A percentile compares a stretch with the other conserved stretches of the same genome.
These are phyloP conservation scores for slime mould (Dictyostelium discoideum) DNA, from an alignment of 78 protist genomes.

Conservation along the genomic window DNA sequence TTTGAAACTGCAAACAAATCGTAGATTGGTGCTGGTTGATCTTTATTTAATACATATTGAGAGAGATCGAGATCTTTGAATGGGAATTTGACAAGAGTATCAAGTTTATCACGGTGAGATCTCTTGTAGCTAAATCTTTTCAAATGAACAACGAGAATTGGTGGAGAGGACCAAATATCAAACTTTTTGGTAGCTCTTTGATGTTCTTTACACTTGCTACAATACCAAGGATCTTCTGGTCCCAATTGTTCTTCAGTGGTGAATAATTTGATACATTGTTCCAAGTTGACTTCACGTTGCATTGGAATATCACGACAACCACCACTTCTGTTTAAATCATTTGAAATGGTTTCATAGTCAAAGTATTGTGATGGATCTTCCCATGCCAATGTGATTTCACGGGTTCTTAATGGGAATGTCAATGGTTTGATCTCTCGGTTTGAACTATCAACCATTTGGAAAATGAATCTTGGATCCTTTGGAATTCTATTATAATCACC, in stretches of 20 bases:
- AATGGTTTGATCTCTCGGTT: not conserved
- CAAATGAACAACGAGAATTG: conserved; percentile 91
- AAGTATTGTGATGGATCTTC: conserved; percentile 30
- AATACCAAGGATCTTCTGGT: conserved; percentile 88
- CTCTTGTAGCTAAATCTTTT: conserved; percentile 92
- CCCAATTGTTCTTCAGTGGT: conserved; percentile 64
- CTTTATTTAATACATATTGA: conserved; percentile 35
- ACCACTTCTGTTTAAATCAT: not conserved
- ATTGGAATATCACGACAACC: conserved; percentile 3
- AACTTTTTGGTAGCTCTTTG: conserved; percentile 89
- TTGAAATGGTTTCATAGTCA: not conserved
- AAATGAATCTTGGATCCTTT: conserved; percentile 69
- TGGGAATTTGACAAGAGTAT: conserved; percentile 89
- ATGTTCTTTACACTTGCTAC: conserved; percentile 78
- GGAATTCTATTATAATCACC: not conserved
- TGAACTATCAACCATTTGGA: conserved; percentile 31
- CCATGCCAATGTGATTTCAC: conserved; percentile 6
- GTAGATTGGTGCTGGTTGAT: conserved; percentile 73
- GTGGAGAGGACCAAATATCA: conserved; percentile 94
- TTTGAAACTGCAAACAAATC: conserved; percentile 93
- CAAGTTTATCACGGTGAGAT: conserved; percentile 84
- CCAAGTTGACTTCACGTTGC: conserved; percentile 21
- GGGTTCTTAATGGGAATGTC: not conserved
- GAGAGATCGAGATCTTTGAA: conserved; percentile 85
- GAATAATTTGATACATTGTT: conserved; percentile 73